Percentiles rank a stretch among this genome's conserved stretches.
phyloP scores from a whole-genome alignment of 805 yeast genomes.

The Zygoascus tannicola region DNA sequence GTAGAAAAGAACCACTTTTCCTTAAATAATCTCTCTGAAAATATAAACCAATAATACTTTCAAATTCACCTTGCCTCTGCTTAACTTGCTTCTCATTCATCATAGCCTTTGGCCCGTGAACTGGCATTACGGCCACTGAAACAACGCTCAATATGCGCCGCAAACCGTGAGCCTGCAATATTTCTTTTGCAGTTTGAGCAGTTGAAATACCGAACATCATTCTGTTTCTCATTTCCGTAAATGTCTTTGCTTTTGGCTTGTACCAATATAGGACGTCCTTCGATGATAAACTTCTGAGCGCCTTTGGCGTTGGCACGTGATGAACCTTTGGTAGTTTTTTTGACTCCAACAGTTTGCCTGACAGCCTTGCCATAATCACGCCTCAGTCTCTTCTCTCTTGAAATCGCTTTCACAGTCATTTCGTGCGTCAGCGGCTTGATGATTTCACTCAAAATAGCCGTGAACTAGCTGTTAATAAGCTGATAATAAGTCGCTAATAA shows the following conservation, averaged over 20 bases:
- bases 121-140: conserved; percentile 53
- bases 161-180: conserved; percentile 85
- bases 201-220: conserved; percentile 55
- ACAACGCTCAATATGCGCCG: conserved; percentile 88
- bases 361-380: conserved; percentile 24
- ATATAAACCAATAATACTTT: too few relatives aligned
- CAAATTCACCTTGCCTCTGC: too few relatives aligned
- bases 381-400: conserved; percentile 27
- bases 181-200: conserved; percentile 79
- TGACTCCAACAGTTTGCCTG: conserved; percentile 1
- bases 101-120: conserved; percentile 6
- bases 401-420: conserved; percentile 26
- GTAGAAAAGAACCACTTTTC: too few relatives aligned
- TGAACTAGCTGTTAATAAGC: conserved; percentile 9
- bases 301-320: conserved; percentile 9
- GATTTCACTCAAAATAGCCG: conserved; percentile 19
- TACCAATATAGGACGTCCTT: conserved; percentile 17
- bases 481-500: neutral
- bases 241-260: conserved; percentile 31
- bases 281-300: conserved; percentile 18
- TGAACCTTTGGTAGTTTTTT: conserved; percentile 5
- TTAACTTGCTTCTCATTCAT: conserved; percentile 1
- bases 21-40: too few relatives aligned
- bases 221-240: conserved; percentile 33
- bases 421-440: conserved; percentile 26